These are phyloP conservation scores for Rusavskia elegans DNA, from an alignment of 495 filamentous ascomycete genomes.

Conservation along the genomic window DNA sequence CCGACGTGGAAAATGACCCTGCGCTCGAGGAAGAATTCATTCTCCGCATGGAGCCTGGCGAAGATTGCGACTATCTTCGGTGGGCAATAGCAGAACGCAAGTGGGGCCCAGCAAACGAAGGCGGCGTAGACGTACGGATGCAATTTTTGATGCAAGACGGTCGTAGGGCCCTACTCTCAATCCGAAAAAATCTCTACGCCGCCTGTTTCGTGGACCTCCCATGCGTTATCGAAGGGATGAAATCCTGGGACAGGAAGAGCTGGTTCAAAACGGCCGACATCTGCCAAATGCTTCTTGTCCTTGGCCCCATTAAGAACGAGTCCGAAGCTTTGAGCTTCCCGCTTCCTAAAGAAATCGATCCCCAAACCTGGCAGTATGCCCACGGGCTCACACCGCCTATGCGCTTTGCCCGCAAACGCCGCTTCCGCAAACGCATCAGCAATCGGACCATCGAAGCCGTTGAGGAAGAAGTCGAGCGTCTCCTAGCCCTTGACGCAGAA, in stretches of 20 bases:
- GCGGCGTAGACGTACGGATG: constrained; percentile 55
- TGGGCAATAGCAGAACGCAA: constrained; percentile 52
- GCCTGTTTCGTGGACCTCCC: constrained; percentile 77
- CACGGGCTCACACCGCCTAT: constrained; percentile 90
- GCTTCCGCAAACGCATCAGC: constrained; percentile 72
- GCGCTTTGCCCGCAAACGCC: constrained; percentile 65
- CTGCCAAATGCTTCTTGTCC: constrained; percentile 83
- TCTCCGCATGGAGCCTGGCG: constrained; percentile 70
- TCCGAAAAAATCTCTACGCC: constrained; percentile 59
- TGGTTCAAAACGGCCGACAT: constrained; percentile 93
- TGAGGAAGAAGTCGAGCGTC: constrained; percentile 61
- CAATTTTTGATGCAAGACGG: constrained; percentile 64
- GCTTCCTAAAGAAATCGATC: constrained; percentile 47
- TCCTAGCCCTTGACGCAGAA: constrained; percentile 51
- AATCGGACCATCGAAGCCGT: constrained; percentile 79
- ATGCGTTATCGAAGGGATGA: constrained; percentile 86
- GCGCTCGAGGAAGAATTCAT: constrained; percentile 77
- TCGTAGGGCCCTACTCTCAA: constrained; percentile 52
- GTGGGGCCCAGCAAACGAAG: constrained; percentile 48
- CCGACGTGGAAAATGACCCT: constrained; percentile 75
- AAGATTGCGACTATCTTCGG: constrained; percentile 68
- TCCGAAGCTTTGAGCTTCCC: constrained; percentile 50
- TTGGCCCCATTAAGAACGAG: constrained; percentile 53
- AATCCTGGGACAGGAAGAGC: constrained; percentile 74
- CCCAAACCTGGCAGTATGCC: constrained; percentile 57